Evolutionary conservation across 2,329 filamentous ascomycete species (phyloP), one percentile per base, ranked within the genome.

Genomic region (Chaetomiaceae sp.): DNA sequence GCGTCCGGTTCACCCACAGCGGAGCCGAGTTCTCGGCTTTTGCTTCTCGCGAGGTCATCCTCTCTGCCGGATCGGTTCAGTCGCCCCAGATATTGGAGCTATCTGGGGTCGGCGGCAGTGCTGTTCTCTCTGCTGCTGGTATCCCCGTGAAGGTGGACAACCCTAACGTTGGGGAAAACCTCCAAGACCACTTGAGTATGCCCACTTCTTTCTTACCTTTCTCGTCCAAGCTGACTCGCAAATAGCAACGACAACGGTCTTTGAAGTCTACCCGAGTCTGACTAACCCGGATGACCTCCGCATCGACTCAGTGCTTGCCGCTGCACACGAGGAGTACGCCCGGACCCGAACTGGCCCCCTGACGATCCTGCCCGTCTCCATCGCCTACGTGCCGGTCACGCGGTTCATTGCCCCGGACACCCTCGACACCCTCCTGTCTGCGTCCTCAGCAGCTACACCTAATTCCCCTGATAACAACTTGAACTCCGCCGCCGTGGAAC

Each of bases 231-330:
- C n/a, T n/a, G n/a, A n/a, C n/a, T n/a, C n/a, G n/a, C n/a, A n/a
- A n/a, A n/a, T 46, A 57, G 45, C 33, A 54, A 47, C 72, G 3
- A 65, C 69, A 5, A 69, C 69, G 34, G 67, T 77, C 31, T 76
- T 74, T 19, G 75, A 78, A 50, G 72, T 77, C 29, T 71, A 76
- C 51, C 66, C 72, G 9, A 63, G 61, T 4, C 63, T 75, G 20
- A 59, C 65, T 17, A 75, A 69, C 48, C 67, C 68, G 0, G 72
- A 76, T 51, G 71, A 75, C 49, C 57, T 76, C 11, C 65, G 66
- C 12, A 56, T 55, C 17, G 64, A 72, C 11, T 55, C 60, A 1
- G 39, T 61, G 8, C 54, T 60, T 4, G 65, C 65, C 1, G 67
- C 65, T 1, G 72, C 73, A 15, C 55, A 59, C 23, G 65, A 72